Evolutionary conservation across 169 alveolate species (phyloP).

Genomic region (Eimeria praecox): DNA sequence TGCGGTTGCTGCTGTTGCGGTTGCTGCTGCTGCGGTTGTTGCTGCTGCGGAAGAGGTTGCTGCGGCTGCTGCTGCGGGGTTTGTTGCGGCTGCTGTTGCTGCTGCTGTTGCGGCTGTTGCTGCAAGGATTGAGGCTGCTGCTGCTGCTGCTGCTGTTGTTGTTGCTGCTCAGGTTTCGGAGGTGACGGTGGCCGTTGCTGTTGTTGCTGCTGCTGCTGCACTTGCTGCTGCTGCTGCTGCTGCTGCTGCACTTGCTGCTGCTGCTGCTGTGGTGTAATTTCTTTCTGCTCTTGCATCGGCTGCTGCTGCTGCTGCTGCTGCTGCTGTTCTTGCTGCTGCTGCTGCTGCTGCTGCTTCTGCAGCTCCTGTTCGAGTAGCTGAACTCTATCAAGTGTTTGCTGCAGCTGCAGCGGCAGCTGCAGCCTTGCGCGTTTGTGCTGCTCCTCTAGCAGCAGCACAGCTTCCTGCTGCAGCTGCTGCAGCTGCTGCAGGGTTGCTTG

Average conservation of each 20-base stretch:
- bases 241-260: neutral
- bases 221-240: neutral
- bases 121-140: neutral
- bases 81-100: neutral
- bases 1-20: neutral
- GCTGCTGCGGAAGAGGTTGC: neutral
- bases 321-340: neutral
- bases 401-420: conserved; percentile 63
- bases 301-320: conserved; percentile 9
- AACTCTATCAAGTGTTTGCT: conserved; percentile 27
- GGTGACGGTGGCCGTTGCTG: neutral
- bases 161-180: neutral
- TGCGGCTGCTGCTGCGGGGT: neutral
- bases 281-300: neutral
- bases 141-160: neutral
- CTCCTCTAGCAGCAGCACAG: conserved; percentile 10
- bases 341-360: conserved; percentile 20
- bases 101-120: neutral
- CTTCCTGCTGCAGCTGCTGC: conserved; percentile 51
- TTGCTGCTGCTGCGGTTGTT: neutral
- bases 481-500: conserved; percentile 21
- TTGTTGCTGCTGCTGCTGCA: neutral
- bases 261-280: neutral
- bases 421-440: conserved; percentile 21
- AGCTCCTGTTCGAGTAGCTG: conserved; percentile 27